A percentile compares a stretch with the other conserved stretches of the same genome.
Evolutionary conservation across 2,329 filamentous ascomycete genomes (phyloP).

Genomic region (Sarocladiaceae sp.): DNA sequence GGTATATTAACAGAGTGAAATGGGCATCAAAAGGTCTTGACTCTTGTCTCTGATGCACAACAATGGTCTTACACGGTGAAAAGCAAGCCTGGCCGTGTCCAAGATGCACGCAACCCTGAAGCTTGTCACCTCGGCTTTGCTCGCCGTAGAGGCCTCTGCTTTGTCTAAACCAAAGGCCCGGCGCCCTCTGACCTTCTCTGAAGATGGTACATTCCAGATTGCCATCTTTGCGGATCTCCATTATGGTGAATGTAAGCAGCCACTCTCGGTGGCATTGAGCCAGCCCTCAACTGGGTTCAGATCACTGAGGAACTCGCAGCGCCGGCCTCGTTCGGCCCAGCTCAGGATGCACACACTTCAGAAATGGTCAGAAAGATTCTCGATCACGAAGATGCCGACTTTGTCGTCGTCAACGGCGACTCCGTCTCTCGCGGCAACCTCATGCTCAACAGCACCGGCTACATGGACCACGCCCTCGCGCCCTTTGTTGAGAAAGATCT

Average conservation of each 20-base stretch:
- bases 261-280: neutral
- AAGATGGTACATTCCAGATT: slow-evolving; percentile 6
- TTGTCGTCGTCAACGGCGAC: slow-evolving; percentile 53
- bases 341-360: slow-evolving; percentile 13
- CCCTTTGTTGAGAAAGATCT: slow-evolving; percentile 39
- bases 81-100: too few species aligned
- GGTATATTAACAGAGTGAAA: too few species aligned
- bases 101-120: too few species aligned
- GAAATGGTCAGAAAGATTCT: slow-evolving; percentile 10
- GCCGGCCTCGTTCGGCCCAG: slow-evolving; percentile 12
- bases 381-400: slow-evolving; percentile 18
- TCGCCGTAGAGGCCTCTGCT: neutral
- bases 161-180: neutral
- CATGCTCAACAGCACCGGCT: slow-evolving; percentile 36
- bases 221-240: slow-evolving; percentile 8
- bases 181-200: neutral
- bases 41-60: too few species aligned
- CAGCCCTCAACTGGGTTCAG: neutral
- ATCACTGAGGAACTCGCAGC: slow-evolving; percentile 1
- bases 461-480: slow-evolving; percentile 41
- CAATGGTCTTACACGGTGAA: too few species aligned
- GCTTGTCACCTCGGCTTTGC: neutral
- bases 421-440: slow-evolving; percentile 49
- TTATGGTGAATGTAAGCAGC: slow-evolving; percentile 1
- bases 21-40: too few species aligned